Percentiles rank a stretch among this genome's conserved stretches.
phyloP scores from a whole-genome alignment of 225 moss, liverwort and hornwort species.

The Ulota crispa region DNA sequence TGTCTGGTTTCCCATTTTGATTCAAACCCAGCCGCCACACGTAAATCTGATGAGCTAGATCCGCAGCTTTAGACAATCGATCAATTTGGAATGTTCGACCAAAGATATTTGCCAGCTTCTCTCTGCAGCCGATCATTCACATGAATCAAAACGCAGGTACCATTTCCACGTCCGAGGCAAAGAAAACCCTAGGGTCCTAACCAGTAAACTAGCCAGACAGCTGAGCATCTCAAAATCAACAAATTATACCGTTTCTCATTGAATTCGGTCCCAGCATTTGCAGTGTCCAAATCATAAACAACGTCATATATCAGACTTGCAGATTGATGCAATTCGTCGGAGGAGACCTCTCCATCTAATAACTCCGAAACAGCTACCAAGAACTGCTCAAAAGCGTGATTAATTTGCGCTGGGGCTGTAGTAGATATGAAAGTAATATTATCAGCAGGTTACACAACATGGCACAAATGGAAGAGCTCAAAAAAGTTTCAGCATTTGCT shows the following conservation, averaged over 20 bases:
- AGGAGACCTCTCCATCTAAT: slow-evolving; percentile 78
- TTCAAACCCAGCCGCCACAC: slow-evolving; percentile 46
- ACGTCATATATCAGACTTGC: slow-evolving; percentile 73
- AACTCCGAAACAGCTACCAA: slow-evolving; percentile 80
- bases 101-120: slow-evolving; percentile 68
- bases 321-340: slow-evolving; percentile 90
- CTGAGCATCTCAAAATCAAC: slow-evolving; percentile 14
- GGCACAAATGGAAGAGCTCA: slow-evolving; percentile 4
- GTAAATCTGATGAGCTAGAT: slow-evolving; percentile 63
- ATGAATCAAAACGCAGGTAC: slow-evolving; percentile 5
- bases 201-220: not conserved
- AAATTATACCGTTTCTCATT: slow-evolving; percentile 56
- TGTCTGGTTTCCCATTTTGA: slow-evolving; percentile 31
- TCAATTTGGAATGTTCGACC: slow-evolving; percentile 66
- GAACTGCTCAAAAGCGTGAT: slow-evolving; percentile 75
- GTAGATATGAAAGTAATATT: slow-evolving; percentile 21
- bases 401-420: slow-evolving; percentile 77
- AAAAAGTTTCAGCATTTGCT: slow-evolving; percentile 6
- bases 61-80: slow-evolving; percentile 61
- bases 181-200: not conserved
- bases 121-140: slow-evolving; percentile 46
- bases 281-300: slow-evolving; percentile 57
- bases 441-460: slow-evolving; percentile 24
- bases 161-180: not conserved
- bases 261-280: slow-evolving; percentile 36